Conservation (phyloP, 2,329 filamentous ascomycete species). For the Paramyrothecium roridum region DNA sequence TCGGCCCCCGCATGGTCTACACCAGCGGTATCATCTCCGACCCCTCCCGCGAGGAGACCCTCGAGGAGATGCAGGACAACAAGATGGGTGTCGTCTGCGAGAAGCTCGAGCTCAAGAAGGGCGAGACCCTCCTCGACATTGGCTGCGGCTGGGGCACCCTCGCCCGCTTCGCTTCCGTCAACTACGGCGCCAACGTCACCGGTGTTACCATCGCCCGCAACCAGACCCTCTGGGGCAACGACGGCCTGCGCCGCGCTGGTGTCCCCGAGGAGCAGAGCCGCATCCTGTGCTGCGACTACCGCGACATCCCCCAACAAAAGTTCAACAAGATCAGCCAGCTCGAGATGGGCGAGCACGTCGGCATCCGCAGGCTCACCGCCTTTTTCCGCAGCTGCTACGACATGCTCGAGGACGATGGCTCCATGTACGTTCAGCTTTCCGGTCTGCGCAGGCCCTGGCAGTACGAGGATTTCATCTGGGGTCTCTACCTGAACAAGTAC, state of each 20-base stretch:
- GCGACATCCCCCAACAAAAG: conserved; percentile 78
- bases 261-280: conserved; percentile 79
- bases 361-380: conserved; percentile 73
- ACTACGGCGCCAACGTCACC: conserved; percentile 79
- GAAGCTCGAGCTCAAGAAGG: conserved; percentile 79
- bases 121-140: conserved; percentile 82
- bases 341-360: conserved; percentile 96
- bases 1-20: conserved; percentile 96
- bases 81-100: conserved; percentile 91
- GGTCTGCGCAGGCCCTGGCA: conserved; percentile 90
- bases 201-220: conserved; percentile 90
- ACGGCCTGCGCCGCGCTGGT: conserved; percentile 72
- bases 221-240: conserved; percentile 93
- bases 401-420: conserved; percentile 91
- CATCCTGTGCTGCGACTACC: conserved; percentile 92
- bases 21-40: conserved; percentile 89
- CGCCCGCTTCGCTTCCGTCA: conserved; percentile 81
- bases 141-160: conserved; percentile 96
- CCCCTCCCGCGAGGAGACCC: conserved; percentile 76
- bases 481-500: conserved; percentile 97
- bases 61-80: conserved; percentile 97
- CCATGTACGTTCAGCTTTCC: conserved; percentile 91
- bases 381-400: conserved; percentile 85
- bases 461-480: conserved; percentile 95
- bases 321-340: conserved; percentile 95